These are phyloP conservation scores for Exophiala bonariae DNA, from an alignment of 2,329 filamentous ascomycete genomes.

Conservation along the genomic window DNA sequence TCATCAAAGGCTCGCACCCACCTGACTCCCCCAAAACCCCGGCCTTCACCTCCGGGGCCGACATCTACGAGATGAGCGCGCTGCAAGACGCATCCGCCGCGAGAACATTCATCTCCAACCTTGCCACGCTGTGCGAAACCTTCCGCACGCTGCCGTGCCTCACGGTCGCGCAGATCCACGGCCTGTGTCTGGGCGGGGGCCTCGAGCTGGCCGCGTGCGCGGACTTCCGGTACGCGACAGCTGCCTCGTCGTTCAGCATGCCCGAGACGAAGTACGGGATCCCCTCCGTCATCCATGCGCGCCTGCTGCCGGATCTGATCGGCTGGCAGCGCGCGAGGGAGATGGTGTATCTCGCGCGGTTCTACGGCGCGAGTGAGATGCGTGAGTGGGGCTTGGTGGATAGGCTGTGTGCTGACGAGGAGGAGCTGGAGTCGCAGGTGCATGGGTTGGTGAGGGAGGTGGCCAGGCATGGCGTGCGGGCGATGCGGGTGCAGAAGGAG, in stretches of 20 bases:
- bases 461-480: slow-evolving; percentile 7
- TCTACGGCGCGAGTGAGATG: slow-evolving; percentile 8
- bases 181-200: slow-evolving; percentile 18
- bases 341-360: slow-evolving; percentile 19
- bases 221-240: slow-evolving; percentile 23
- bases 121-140: slow-evolving; percentile 30
- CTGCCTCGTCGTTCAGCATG: slow-evolving; percentile 21
- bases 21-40: slow-evolving; percentile 68
- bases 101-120: slow-evolving; percentile 35
- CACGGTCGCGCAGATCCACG: slow-evolving; percentile 15
- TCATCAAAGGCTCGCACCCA: slow-evolving; percentile 44
- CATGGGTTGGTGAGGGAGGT: background rate
- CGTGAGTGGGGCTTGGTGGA: slow-evolving; percentile 21
- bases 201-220: slow-evolving; percentile 27
- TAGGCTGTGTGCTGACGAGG: background rate
- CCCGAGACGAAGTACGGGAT: slow-evolving; percentile 24
- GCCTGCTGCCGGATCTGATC: slow-evolving; percentile 25
- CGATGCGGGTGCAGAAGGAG: slow-evolving; percentile 21
- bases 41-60: slow-evolving; percentile 88
- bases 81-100: slow-evolving; percentile 32
- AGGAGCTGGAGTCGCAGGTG: background rate
- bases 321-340: slow-evolving; percentile 25
- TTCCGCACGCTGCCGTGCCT: slow-evolving; percentile 6
- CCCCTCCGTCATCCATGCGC: slow-evolving; percentile 25
- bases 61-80: slow-evolving; percentile 72